Conservation (phyloP, 176 grass and related monocot genomes). For the Oryza punctata region DNA sequence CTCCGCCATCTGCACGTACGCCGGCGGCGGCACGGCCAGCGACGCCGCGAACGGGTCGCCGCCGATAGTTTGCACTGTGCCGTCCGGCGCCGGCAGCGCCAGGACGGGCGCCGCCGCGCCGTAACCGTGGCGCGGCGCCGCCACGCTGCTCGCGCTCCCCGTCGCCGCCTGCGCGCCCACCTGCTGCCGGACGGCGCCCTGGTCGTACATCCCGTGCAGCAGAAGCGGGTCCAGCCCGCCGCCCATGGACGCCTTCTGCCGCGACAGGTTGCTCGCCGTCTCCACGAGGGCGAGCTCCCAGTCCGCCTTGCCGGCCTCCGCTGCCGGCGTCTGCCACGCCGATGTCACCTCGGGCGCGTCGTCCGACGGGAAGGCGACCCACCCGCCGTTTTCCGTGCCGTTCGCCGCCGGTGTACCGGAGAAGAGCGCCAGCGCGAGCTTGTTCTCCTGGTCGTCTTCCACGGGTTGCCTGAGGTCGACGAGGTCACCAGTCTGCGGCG, state of each 20-base stretch:
- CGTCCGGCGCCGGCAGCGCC: conserved; percentile 65
- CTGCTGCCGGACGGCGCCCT: conserved; percentile 56
- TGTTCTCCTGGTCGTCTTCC: conserved; percentile 60
- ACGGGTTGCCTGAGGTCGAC: conserved; percentile 64
- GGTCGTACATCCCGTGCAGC: conserved; percentile 82
- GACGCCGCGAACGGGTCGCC: conserved; percentile 85
- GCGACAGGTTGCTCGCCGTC: conserved; percentile 64
- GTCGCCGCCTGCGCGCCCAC: conserved; percentile 41
- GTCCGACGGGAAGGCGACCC: conserved; percentile 72
- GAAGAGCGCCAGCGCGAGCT: conserved; percentile 79
- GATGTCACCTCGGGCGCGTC: conserved; percentile 37
- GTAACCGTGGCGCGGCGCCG: conserved; percentile 19
- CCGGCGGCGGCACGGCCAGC: conserved; percentile 59
- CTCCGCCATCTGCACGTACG: conserved; percentile 87
- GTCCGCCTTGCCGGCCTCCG: conserved; percentile 66
- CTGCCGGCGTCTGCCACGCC: conserved; percentile 70
- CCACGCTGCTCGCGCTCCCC: conserved; percentile 80
- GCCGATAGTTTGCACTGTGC: conserved; percentile 28
- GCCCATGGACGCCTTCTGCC: conserved; percentile 56
- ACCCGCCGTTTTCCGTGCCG: conserved; percentile 17
- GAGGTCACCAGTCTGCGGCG: conserved; percentile 29
- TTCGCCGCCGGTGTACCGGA: conserved; percentile 28
- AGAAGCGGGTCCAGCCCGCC: conserved; percentile 71
- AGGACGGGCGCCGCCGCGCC: conserved; percentile 33
- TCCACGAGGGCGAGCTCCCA: conserved; percentile 86